Conservation (phyloP, 2,329 filamentous ascomycete species). For the Teratosphaeria gauchensis region DNA sequence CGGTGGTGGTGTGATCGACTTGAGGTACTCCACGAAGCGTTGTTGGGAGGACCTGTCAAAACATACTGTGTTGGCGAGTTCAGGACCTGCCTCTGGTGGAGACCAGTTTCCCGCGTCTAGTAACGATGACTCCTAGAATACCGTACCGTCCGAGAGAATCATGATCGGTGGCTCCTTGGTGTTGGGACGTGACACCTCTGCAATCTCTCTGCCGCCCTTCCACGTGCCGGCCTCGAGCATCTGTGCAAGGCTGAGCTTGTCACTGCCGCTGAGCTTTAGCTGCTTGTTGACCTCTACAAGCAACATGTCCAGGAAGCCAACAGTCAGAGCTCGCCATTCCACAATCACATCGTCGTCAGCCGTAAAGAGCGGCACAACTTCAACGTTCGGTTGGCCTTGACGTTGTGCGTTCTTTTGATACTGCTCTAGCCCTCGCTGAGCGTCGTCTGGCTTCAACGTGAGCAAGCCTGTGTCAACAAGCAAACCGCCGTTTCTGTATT, state of each 20-base stretch:
- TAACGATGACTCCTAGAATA: constrained; percentile 55
- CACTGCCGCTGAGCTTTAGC: constrained; percentile 58
- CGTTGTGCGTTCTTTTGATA: constrained; percentile 62
- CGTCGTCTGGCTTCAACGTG: constrained; percentile 61
- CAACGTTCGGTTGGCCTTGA: constrained; percentile 60
- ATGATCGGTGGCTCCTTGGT: constrained; percentile 95
- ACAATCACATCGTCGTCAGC: constrained; percentile 69
- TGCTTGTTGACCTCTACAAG: constrained; percentile 58
- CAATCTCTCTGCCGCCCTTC: constrained; percentile 96
- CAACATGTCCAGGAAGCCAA: constrained; percentile 64
- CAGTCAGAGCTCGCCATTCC: constrained; percentile 67
- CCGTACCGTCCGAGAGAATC: constrained; percentile 90
- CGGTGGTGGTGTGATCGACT: background rate
- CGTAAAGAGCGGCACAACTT: constrained; percentile 64
- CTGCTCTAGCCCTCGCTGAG: constrained; percentile 59
- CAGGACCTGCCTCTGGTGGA: background rate
- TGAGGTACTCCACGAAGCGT: background rate
- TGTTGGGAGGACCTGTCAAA: background rate
- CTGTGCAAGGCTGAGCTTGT: constrained; percentile 69
- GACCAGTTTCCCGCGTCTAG: constrained; percentile 13
- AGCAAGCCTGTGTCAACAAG: constrained; percentile 78
- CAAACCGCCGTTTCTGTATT: constrained; percentile 85
- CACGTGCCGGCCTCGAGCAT: constrained; percentile 93
- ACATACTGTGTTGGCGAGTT: background rate
- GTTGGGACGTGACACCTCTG: constrained; percentile 88